These are phyloP conservation scores for Cucumis melo DNA, from an alignment of 306 rosid species.

Conservation along the genomic window DNA sequence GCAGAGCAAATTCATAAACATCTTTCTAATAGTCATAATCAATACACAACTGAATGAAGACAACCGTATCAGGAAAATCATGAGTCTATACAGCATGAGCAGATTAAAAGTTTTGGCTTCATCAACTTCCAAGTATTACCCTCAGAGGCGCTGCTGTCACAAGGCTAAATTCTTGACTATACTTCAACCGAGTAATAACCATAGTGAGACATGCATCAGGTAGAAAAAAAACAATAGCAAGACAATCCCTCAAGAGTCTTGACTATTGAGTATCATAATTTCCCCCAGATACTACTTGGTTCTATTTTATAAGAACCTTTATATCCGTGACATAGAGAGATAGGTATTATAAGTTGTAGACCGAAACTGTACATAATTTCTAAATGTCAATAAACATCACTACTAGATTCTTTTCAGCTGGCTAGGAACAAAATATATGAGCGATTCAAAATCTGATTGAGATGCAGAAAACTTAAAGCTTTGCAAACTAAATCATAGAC, in stretches of 20 bases:
- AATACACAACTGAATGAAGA: not conserved
- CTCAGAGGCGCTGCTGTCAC: not conserved
- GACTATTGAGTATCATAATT: not conserved
- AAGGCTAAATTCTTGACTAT: not conserved
- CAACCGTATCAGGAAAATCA: not conserved
- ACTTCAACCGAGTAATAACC: too few relatives aligned
- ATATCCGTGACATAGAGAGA: not conserved
- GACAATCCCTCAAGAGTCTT: not conserved
- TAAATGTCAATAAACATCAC: not conserved
- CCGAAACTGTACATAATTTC: not conserved
- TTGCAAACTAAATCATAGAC: too few relatives aligned
- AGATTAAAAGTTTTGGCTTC: not conserved
- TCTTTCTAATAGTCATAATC: not conserved
- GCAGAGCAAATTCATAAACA: not conserved
- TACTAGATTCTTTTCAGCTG: not conserved
- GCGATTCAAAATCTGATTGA: not conserved
- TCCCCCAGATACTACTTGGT: not conserved
- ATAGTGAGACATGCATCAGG: too few relatives aligned
- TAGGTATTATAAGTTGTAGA: not conserved
- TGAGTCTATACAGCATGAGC: not conserved
- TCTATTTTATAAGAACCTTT: not conserved
- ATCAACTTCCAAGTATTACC: not conserved
- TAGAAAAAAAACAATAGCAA: too few relatives aligned
- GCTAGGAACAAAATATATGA: not conserved
- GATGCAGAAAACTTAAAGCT: too few relatives aligned